Percentiles rank a stretch among this genome's conserved stretches.
phyloP scores from a whole-genome alignment of 2,329 filamentous ascomycete species.

The Lachnellula hyalina region DNA sequence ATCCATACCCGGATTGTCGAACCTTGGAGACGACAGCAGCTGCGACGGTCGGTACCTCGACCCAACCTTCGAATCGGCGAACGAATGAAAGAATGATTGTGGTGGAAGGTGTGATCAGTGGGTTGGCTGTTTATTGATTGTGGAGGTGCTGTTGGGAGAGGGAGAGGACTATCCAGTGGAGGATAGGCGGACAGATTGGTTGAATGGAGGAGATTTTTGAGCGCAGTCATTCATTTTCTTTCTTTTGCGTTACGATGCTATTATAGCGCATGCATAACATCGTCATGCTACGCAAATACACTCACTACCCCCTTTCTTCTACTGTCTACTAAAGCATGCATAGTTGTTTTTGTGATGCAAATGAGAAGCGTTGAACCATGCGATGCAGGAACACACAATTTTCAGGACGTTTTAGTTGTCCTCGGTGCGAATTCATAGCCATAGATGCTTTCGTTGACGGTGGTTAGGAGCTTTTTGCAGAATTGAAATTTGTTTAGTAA shows the following conservation, averaged over 20 bases:
- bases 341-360: neutral
- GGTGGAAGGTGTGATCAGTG: neutral
- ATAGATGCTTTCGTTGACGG: too few species aligned
- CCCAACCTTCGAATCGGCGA: neutral
- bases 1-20: neutral
- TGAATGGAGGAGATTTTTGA: neutral
- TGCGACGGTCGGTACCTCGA: neutral
- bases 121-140: neutral
- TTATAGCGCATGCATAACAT: neutral
- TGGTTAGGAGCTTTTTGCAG: too few species aligned
- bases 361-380: neutral
- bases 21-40: constrained; percentile 3
- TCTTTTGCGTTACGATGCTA: neutral
- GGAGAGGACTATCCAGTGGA: neutral
- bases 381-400: neutral
- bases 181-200: neutral
- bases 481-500: too few species aligned
- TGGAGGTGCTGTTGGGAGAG: neutral
- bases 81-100: neutral
- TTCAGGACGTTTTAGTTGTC: too few species aligned
- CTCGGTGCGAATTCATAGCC: too few species aligned
- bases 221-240: neutral
- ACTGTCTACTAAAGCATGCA: neutral
- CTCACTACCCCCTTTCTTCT: neutral
- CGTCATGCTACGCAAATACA: neutral